Percentiles rank a stretch among this genome's conserved stretches.
These are phyloP conservation scores for Wallacemonas rigidus DNA, from an alignment of 208 protist species.

Conservation along the genomic window DNA sequence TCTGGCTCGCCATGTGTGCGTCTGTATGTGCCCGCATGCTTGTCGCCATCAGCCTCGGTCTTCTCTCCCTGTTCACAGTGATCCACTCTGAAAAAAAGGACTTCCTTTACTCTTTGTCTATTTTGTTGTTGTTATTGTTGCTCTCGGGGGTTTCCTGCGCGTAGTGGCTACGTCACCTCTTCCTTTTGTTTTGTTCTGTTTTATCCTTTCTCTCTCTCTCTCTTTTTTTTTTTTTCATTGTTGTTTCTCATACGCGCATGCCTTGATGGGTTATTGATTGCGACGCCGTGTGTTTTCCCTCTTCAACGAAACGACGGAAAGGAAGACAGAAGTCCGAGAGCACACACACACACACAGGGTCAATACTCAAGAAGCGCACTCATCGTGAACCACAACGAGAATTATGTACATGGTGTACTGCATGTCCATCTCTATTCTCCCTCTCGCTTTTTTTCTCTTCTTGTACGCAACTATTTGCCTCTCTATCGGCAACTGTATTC, in stretches of 20 bases:
- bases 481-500: not conserved
- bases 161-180: not conserved
- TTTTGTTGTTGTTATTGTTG: conserved; percentile 10
- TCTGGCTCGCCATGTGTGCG: not conserved
- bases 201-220: not conserved
- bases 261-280: no score
- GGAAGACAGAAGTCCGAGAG: not conserved
- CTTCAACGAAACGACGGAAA: no score
- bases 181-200: not conserved
- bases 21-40: not conserved
- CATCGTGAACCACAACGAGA: not conserved
- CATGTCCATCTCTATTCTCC: not conserved
- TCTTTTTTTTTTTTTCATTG: conserved; percentile 13
- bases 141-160: no score
- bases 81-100: not conserved
- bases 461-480: not conserved
- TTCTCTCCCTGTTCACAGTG: not conserved
- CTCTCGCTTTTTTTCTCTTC: not conserved
- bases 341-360: not conserved
- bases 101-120: conserved; percentile 14
- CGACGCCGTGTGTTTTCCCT: no score
- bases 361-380: not conserved
- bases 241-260: not conserved
- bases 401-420: not conserved
- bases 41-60: not conserved